Conservation (phyloP, 2,329 filamentous ascomycete genomes). For the Immersiporthe knoxdaviesiana region DNA sequence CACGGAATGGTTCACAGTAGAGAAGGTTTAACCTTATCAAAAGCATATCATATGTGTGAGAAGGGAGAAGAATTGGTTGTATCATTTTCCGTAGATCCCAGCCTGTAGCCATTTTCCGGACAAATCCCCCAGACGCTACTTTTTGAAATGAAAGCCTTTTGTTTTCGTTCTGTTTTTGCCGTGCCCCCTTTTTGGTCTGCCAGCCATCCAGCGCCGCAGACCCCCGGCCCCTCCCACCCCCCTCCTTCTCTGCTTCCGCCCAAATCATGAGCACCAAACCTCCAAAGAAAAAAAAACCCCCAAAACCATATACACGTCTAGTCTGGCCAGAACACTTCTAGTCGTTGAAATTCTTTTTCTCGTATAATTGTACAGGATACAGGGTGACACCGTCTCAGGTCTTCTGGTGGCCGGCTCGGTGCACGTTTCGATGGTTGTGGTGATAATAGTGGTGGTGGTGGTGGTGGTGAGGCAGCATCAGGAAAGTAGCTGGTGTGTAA, state of each 20-base stretch:
- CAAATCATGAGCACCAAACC: background rate
- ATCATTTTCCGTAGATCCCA: constrained; percentile 21
- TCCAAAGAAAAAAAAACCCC: no score
- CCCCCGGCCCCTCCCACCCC: no score
- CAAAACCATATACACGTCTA: constrained; percentile 19
- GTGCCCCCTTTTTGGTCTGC: background rate
- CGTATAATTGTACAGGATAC: constrained; percentile 22
- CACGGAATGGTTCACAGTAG: background rate
- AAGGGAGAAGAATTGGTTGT: constrained; percentile 22
- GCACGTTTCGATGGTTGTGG: background rate
- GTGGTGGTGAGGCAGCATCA: background rate
- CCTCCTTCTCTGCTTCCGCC: background rate
- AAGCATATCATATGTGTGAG: background rate
- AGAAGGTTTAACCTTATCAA: background rate
- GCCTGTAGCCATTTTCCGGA: background rate
- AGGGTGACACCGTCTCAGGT: constrained; percentile 6
- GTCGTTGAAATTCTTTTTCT: constrained; percentile 6
- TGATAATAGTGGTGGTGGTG: background rate
- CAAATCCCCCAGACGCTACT: background rate
- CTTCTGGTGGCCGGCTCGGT: background rate
- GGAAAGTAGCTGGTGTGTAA: background rate
- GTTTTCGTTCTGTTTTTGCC: background rate
- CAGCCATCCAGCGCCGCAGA: background rate
- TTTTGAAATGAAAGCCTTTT: constrained; percentile 17
- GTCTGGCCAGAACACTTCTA: constrained; percentile 5